phyloP scores from a whole-genome alignment of 2,329 filamentous ascomycete genomes.

The Colletotrichum sp. region DNA sequence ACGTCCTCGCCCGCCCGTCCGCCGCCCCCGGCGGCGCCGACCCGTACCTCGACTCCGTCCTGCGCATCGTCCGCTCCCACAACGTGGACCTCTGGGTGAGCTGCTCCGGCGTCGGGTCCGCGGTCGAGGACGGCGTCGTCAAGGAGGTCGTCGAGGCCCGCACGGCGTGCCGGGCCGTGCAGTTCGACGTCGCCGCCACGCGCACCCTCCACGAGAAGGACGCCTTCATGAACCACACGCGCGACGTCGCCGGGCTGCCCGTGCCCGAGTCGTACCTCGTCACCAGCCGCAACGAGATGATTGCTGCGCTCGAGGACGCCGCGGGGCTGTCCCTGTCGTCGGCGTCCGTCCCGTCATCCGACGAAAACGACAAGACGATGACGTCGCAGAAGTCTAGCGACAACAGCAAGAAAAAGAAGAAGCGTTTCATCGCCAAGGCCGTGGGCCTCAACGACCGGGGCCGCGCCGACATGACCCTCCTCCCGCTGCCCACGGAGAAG shows the following conservation, averaged over 20 bases:
- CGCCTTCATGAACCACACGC: constrained; percentile 65
- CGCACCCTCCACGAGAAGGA: constrained; percentile 68
- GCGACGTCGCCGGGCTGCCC: constrained; percentile 53
- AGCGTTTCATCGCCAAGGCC: constrained; percentile 69
- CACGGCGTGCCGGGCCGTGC: constrained; percentile 66
- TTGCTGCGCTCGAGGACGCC: constrained; percentile 52
- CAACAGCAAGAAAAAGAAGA: constrained; percentile 23
- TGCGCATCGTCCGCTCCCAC: constrained; percentile 65
- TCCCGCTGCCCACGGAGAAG: constrained; percentile 59
- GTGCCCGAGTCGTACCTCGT: constrained; percentile 60
- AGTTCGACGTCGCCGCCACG: constrained; percentile 64
- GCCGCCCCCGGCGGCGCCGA: constrained; percentile 32
- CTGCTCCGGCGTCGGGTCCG: constrained; percentile 71
- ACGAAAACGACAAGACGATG: not conserved
- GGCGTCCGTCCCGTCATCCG: not conserved
- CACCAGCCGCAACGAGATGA: constrained; percentile 54
- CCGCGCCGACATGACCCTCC: constrained; percentile 66
- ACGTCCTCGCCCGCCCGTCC: constrained; percentile 43
- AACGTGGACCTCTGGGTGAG: constrained; percentile 75
- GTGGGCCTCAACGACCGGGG: constrained; percentile 66
- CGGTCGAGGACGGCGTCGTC: constrained; percentile 70
- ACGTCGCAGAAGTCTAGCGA: not conserved
- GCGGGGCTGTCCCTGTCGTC: not conserved
- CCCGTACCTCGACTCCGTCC: constrained; percentile 60
- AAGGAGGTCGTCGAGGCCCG: constrained; percentile 64